Base-by-base conservation (phyloP, 352 stramenopile species). In the Phytophthora citricola region DNA sequence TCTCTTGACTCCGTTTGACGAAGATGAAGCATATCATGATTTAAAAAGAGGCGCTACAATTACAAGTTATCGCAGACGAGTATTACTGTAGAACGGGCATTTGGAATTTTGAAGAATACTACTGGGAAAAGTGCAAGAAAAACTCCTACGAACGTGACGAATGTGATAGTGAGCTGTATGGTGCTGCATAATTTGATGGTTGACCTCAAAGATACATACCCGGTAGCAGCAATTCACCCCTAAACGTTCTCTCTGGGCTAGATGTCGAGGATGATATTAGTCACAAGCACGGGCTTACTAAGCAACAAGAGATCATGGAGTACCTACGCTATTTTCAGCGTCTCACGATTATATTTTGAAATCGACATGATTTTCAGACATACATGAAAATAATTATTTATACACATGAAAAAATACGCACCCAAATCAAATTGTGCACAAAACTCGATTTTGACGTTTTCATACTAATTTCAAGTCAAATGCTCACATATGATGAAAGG, bases 1-100 rank as follows among this genome's bases (percentile, higher is more conserved):
- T 15, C 17, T 66, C 34, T n/a, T 62, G n/a, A 71, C 55, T 1
- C 49, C 63, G 2, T 71, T 54, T 27, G 40, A 55, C 1, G 40
- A 71, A 12, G 8, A 17, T 0, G 56, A 66, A 17, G 49, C 34
- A 1, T n/a, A 50, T n/a, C 14, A 1, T 7, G 38, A 58, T 15
- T 11, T 10, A 5, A 40, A 41, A 70, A 55, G 22, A 27, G 54
- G 2, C 8, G 26, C 4, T 71, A 66, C 43, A 71, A 71, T n/a
- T 34, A 52, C 14, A 2, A 45, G 3, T 41, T 62, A 32, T 62
- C 48, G 15, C 26, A 27, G 1, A 71, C 55, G n/a, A 20, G 63
- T 11, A 66, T 66, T 55, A n/a, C 40, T 17, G 63, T 70, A 3
- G 54, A 70, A 27, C 60, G 53, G n/a, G 54, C 54, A 6, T 71